Evolutionary conservation across 805 yeast genomes (phyloP).

Genomic region (Limtongia smithiae): DNA sequence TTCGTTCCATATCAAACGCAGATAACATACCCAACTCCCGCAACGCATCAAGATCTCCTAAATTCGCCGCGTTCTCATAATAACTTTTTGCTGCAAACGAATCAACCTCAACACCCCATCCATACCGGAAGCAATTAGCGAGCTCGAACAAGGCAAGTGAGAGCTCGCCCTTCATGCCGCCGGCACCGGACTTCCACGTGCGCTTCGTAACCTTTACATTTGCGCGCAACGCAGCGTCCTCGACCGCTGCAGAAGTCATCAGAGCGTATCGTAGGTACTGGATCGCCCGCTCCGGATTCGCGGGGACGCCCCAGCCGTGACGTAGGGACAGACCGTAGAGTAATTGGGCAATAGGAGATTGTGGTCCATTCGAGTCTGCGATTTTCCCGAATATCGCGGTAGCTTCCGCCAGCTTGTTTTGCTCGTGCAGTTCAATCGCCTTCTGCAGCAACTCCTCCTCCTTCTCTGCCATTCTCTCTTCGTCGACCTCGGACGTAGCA

Average conservation of each 20-base stretch:
- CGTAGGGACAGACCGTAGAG: conserved; percentile 35
- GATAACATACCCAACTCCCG: conserved; percentile 26
- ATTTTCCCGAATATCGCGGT: conserved; percentile 26
- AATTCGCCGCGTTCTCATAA: conserved; percentile 35
- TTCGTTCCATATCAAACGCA: not conserved
- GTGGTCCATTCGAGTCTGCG: conserved; percentile 31
- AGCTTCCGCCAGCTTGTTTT: conserved; percentile 27
- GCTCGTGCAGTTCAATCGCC: conserved; percentile 35
- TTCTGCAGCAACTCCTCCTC: conserved; percentile 29
- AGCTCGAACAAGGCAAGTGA: conserved; percentile 35
- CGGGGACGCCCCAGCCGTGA: conserved; percentile 37
- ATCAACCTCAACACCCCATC: conserved; percentile 37
- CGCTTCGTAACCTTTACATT: conserved; percentile 9
- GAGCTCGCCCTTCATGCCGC: conserved; percentile 31
- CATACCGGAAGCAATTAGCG: conserved; percentile 36
- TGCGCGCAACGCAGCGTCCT: conserved; percentile 15
- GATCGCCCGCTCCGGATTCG: conserved; percentile 29
- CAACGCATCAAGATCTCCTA: conserved; percentile 38
- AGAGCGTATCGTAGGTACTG: conserved; percentile 32
- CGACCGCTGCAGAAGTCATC: conserved; percentile 29
- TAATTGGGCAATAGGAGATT: conserved; percentile 35
- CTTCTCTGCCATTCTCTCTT: too few relatives aligned
- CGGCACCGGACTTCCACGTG: conserved; percentile 17
- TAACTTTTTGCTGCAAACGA: conserved; percentile 32
- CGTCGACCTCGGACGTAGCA: too few relatives aligned